Evolutionary conservation across 75 land plant genomes (phyloP), one percentile per base, ranked within the genome.

Genomic region (Gnetum montanum): DNA sequence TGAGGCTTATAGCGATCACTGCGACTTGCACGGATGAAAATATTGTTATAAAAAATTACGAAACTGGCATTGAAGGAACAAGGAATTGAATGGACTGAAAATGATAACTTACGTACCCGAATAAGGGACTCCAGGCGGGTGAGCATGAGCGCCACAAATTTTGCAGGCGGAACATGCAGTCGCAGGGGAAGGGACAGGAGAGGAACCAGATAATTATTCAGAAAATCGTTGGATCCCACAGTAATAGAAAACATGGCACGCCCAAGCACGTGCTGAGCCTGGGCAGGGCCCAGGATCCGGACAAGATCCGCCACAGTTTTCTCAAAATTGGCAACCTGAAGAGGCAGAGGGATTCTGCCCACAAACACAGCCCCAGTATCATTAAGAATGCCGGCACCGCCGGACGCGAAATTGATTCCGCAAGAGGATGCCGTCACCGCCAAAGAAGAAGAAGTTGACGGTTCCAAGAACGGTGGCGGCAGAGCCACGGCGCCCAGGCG

Each of bases 391-490:
- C 98, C 96, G 5, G 84, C 81, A 24, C 90, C 98, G 0, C 81
- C 98, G 6, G 96, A 88, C 34, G 98, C 98, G 46, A 71, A 88
- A 69, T 84, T 88, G 38, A 91, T 74, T 4, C 97, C 95, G 1
- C 25, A n/a, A n/a, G n/a, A 92, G 73, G 34, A 85, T 79, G 4
- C 98, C 96, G 5, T 81, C 81, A 24, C 90, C 98, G 0, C 81
- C 98, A 7, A 90, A 88, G 37, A 96, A 95, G 46, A 71, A 88
- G 71, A 81, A 84, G 38, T 19, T 38, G 53, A 70, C 5, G 85
- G 84, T 25, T 68, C 69, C 7, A 88, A 63, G 25, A 69, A 84
- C 10, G 93, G 79, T 24, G 76, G 90, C 23, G 85, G 62, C 44
- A 71, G 74, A n/a, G 82, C 60, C n/a, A 37, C 58, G 0, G 62